A percentile compares a stretch with the other conserved stretches of the same genome.
phyloP scores from a whole-genome alignment of 441 rosid species.

The Manihot esculenta region DNA sequence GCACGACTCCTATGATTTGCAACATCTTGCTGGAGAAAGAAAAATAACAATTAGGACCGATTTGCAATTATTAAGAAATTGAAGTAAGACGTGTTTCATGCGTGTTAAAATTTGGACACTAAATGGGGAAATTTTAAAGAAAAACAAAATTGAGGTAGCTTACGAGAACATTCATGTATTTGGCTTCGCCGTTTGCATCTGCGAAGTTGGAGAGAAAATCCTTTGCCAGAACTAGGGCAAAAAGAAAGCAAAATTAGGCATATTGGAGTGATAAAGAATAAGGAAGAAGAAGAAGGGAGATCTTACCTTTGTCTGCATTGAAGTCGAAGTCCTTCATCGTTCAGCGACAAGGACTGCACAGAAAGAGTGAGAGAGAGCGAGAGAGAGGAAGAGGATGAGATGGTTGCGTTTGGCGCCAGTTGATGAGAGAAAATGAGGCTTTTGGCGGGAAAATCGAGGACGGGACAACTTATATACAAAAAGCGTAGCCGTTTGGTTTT shows the following conservation, averaged over 20 bases:
- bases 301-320: slow-evolving; percentile 62
- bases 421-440: too few relatives aligned
- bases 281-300: background rate
- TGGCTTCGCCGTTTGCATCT: slow-evolving; percentile 68
- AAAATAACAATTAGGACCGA: slow-evolving; percentile 2
- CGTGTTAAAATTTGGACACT: background rate
- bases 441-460: too few relatives aligned
- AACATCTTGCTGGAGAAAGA: slow-evolving; percentile 70
- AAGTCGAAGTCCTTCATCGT: slow-evolving; percentile 60
- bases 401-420: too few relatives aligned
- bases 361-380: slow-evolving; percentile 31
- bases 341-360: too few relatives aligned
- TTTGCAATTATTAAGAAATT: background rate
- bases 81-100: background rate
- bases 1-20: slow-evolving; percentile 83
- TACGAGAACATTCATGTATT: slow-evolving; percentile 82
- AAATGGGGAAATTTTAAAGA: background rate
- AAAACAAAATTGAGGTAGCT: slow-evolving; percentile 26
- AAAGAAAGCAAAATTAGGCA: too few relatives aligned
- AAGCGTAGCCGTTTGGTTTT: too few relatives aligned
- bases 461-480: too few relatives aligned
- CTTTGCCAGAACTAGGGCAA: slow-evolving; percentile 58
- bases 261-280: too few relatives aligned
- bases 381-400: too few relatives aligned
- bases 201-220: slow-evolving; percentile 75